Percentiles rank a stretch among this genome's conserved stretches.
These are phyloP conservation scores for Microsporum audouinii DNA, from an alignment of 2,329 filamentous ascomycete genomes.

Conservation along the genomic window DNA sequence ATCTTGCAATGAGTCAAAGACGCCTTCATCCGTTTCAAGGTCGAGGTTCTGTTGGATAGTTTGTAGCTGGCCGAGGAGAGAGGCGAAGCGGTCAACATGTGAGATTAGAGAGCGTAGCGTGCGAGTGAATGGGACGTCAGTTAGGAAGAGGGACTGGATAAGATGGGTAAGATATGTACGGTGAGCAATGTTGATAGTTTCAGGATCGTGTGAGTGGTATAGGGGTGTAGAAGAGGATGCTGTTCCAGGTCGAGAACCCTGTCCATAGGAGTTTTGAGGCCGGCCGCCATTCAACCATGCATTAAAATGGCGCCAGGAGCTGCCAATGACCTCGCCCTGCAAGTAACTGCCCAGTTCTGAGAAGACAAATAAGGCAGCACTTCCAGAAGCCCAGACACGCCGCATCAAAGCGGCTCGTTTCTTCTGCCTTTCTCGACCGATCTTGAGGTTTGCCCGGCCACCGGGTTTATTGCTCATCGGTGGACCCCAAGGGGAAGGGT, in stretches of 20 bases:
- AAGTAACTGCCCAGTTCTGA: slow-evolving; percentile 80
- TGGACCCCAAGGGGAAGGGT: slow-evolving; percentile 59
- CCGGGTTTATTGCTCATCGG: slow-evolving; percentile 50
- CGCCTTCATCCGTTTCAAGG: slow-evolving; percentile 69
- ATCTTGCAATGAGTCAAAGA: slow-evolving; percentile 63
- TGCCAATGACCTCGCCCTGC: slow-evolving; percentile 75
- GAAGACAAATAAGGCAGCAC: slow-evolving; percentile 77
- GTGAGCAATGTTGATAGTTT: slow-evolving; percentile 71
- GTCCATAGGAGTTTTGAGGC: slow-evolving; percentile 17
- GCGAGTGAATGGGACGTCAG: slow-evolving; percentile 30
- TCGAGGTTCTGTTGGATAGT: slow-evolving; percentile 66
- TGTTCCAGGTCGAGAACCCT: slow-evolving; percentile 30
- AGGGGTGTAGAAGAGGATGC: slow-evolving; percentile 23
- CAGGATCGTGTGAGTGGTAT: slow-evolving; percentile 55
- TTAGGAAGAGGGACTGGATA: slow-evolving; percentile 34
- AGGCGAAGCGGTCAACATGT: slow-evolving; percentile 68
- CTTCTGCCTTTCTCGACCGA: slow-evolving; percentile 54
- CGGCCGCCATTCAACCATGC: slow-evolving; percentile 52
- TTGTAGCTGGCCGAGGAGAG: slow-evolving; percentile 64
- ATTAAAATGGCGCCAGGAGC: slow-evolving; percentile 69
- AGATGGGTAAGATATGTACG: slow-evolving; percentile 62
- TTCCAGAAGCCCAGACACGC: slow-evolving; percentile 79
- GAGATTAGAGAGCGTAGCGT: slow-evolving; percentile 29
- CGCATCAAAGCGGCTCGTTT: slow-evolving; percentile 57
- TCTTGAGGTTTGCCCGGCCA: slow-evolving; percentile 49